Evolutionary conservation across 31 red algal genomes (phyloP).

Genomic region (Porphyra umbilicalis): DNA sequence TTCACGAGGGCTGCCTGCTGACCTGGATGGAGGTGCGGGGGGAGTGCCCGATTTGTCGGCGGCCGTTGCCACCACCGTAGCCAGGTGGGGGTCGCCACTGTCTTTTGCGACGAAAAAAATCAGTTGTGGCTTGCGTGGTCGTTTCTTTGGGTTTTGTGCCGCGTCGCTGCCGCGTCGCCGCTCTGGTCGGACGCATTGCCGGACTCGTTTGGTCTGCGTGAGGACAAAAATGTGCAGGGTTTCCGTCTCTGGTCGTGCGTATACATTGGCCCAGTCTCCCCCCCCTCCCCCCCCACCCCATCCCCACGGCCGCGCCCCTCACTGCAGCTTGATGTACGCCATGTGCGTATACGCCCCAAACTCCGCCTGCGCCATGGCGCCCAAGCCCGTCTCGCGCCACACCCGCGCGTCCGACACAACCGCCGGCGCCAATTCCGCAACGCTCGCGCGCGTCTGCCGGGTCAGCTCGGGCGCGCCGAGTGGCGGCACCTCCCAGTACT

Average conservation of each 20-base stretch:
- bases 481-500: not conserved
- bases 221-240: no score
- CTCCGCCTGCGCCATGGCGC: not conserved
- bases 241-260: no score
- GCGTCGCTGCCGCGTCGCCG: no score
- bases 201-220: no score
- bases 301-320: not conserved
- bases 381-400: not conserved
- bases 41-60: constrained; percentile 77
- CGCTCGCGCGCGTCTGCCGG: not conserved
- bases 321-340: not conserved
- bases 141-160: no score
- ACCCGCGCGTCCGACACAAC: not conserved
- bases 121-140: no score
- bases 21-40: constrained; percentile 68
- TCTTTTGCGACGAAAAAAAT: no score
- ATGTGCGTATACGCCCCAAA: not conserved
- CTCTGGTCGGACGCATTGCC: no score
- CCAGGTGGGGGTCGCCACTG: no score
- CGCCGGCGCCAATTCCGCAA: not conserved
- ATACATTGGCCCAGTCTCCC: no score
- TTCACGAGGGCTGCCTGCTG: constrained; percentile 71
- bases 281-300: no score
- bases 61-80: constrained; percentile 66
- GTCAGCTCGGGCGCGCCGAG: not conserved